Conservation (phyloP, 116 monocot species). For the Trichopus zeylanicus region DNA sequence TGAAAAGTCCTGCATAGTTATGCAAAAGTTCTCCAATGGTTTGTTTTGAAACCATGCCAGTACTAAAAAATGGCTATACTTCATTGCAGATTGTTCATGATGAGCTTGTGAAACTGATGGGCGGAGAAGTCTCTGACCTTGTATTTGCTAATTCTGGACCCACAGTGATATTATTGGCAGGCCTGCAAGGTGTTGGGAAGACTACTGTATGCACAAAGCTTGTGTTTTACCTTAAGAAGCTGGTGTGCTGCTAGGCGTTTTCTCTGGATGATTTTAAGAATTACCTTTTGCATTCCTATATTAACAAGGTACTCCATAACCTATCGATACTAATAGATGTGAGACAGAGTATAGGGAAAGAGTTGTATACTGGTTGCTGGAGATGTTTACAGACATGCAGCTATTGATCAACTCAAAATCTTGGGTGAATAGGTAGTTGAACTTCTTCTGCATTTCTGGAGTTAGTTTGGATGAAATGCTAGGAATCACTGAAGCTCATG, state of each 20-base stretch:
- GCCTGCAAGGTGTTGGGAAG: constrained; percentile 96
- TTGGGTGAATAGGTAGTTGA: constrained; percentile 69
- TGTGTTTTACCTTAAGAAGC: constrained; percentile 86
- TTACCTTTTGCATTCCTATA: not conserved
- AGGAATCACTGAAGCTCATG: too few species aligned
- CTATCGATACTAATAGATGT: constrained; percentile 21
- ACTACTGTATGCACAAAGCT: constrained; percentile 94
- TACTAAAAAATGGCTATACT: too few species aligned
- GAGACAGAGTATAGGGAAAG: constrained; percentile 72
- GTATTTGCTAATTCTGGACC: constrained; percentile 82
- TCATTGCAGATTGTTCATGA: constrained; percentile 86
- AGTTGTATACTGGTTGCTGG: constrained; percentile 92
- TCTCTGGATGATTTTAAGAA: not conserved
- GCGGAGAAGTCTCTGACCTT: constrained; percentile 86
- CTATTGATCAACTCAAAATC: constrained; percentile 82
- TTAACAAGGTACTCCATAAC: not conserved
- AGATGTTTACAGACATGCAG: constrained; percentile 96
- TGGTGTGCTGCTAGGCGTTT: constrained; percentile 31
- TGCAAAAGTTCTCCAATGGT: too few species aligned
- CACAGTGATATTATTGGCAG: constrained; percentile 84
- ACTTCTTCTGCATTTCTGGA: not conserved
- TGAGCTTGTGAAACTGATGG: constrained; percentile 90
- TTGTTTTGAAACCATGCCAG: not conserved
- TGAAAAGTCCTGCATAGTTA: too few species aligned
- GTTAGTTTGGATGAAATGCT: too few species aligned